Conservation (phyloP, 192 early-diverging fungal genomes). For the Cetraspora pellucida region DNA sequence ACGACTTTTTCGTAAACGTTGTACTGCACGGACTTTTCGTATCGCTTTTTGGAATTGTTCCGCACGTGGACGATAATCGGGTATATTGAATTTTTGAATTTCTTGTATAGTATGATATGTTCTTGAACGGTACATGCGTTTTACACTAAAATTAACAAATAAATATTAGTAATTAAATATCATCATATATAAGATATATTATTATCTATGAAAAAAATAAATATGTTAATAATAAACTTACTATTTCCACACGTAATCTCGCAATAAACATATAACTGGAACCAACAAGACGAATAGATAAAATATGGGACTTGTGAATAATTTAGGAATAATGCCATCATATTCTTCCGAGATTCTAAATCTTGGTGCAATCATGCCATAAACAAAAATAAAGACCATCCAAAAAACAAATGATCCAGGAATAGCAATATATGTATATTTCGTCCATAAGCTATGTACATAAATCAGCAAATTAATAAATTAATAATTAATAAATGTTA, state of each 20-base stretch:
- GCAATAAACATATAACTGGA: slow-evolving; percentile 80
- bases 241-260: slow-evolving; percentile 97
- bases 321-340: slow-evolving; percentile 65
- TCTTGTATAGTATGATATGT: slow-evolving; percentile 98
- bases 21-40: slow-evolving; percentile 93
- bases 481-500: background rate
- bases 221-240: slow-evolving; percentile 57
- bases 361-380: slow-evolving; percentile 74
- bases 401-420: slow-evolving; percentile 89
- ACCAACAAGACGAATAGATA: slow-evolving; percentile 88
- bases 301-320: slow-evolving; percentile 73
- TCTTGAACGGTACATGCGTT: slow-evolving; percentile 76
- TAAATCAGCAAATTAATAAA: background rate
- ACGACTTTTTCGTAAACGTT: slow-evolving; percentile 87
- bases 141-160: slow-evolving; percentile 23
- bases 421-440: slow-evolving; percentile 90
- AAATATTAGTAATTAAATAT: slow-evolving; percentile 23
- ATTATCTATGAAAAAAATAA: background rate
- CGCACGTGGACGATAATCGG: slow-evolving; percentile 96
- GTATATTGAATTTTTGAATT: slow-evolving; percentile 99
- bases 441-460: slow-evolving; percentile 79
- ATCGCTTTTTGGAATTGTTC: slow-evolving; percentile 98
- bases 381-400: slow-evolving; percentile 85
- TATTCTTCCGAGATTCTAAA: slow-evolving; percentile 72
- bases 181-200: slow-evolving; percentile 21